Base-by-base conservation (phyloP, 495 filamentous ascomycete genomes). In the Thozetella sp. region DNA sequence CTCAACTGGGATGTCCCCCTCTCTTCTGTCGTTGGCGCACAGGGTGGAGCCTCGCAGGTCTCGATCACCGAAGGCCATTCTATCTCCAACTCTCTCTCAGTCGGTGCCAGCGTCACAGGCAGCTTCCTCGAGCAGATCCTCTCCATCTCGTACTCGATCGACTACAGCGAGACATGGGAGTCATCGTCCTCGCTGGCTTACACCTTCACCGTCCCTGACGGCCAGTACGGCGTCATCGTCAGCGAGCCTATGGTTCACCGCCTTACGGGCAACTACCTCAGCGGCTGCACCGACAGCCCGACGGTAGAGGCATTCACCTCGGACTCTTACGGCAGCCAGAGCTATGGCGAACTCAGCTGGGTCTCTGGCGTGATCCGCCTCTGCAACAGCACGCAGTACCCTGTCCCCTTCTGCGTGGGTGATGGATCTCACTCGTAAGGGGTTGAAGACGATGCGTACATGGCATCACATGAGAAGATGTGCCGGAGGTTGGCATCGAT, bases 361-460 rank as follows among this genome's bases (percentile, higher is more conserved):
- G 43, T 48, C 10, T 15, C 43, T 4, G 43, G 43, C 43, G 9
- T 48, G 43, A 48, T 48, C 43, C 6, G 43, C 11, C n/a, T 48
- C 11, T 48, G 43, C 43, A 48, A 48, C n/a, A 48, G 43, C 43
- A 48, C 43, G 11, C 43, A 48, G 43, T 48, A 48, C 43, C 43
- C 43, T 3, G 43, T 48, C 3, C 43, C 43, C n/a, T 48, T 10
- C 43, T 48, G 43, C 43, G n/a, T 48, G 11, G 43, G 43, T 3
- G 43, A 48, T 3, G n/a, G n/a, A 11, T 15, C 43, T 20, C 43
- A 48, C 43, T 48, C 43, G 11, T 48, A 48, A 48, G 30, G 30
- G 30, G 30, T 9, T 6, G 30, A 37, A 37, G 30, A 37, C 9
- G 9, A 37, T 6, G 6, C 30, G 6, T 17, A 17, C 30, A 37